Evolutionary conservation across 257 asterid genomes (phyloP).

Genomic region (Plantago elongata): DNA sequence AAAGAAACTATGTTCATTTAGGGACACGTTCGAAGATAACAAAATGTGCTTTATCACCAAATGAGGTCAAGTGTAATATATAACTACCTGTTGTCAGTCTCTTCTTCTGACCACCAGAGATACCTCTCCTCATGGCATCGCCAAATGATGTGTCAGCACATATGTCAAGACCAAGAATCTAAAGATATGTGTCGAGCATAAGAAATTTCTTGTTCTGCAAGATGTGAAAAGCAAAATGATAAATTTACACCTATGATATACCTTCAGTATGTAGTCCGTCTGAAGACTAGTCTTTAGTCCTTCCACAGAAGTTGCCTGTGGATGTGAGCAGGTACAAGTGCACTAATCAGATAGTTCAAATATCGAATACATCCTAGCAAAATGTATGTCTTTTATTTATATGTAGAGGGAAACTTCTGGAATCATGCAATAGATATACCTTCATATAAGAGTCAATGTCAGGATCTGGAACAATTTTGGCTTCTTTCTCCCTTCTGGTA

Average conservation of each 20-base stretch:
- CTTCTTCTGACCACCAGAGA: slow-evolving; percentile 15
- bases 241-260: background rate
- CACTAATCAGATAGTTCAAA: background rate
- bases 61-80: background rate
- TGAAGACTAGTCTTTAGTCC: slow-evolving; percentile 3
- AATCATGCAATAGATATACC: slow-evolving; percentile 29
- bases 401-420: background rate
- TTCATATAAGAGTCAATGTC: slow-evolving; percentile 70
- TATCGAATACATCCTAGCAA: background rate
- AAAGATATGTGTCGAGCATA: background rate
- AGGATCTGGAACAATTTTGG: slow-evolving; percentile 47
- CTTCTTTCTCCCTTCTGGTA: slow-evolving; percentile 40
- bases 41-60: background rate
- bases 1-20: background rate
- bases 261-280: slow-evolving; percentile 3
- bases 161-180: slow-evolving; percentile 12
- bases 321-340: background rate
- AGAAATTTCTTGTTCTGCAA: background rate
- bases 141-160: slow-evolving; percentile 11
- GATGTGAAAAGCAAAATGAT: background rate
- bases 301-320: slow-evolving; percentile 2
- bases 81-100: slow-evolving; percentile 13
- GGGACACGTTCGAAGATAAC: background rate
- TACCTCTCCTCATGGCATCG: slow-evolving; percentile 17
- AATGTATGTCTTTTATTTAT: background rate